Conservation (phyloP, 2,329 filamentous ascomycete species). For the Pyrenophora tritici-repentis region DNA sequence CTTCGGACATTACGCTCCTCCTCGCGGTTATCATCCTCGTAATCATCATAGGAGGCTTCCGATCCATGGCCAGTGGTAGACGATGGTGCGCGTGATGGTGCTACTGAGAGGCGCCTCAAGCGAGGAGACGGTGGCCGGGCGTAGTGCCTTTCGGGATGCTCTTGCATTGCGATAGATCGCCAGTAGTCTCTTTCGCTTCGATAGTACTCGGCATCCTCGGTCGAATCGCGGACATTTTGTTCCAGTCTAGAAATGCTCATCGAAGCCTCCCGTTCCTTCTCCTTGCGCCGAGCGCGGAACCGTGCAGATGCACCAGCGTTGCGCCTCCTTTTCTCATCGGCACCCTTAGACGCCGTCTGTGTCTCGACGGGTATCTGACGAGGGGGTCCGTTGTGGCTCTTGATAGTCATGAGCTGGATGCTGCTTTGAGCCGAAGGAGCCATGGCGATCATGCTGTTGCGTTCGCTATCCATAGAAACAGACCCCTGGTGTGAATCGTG, state of each 20-base stretch:
- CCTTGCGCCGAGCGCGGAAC: constrained; percentile 80
- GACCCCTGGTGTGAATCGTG: constrained; percentile 42
- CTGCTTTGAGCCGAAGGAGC: constrained; percentile 53
- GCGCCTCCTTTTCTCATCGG: constrained; percentile 82
- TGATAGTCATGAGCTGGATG: constrained; percentile 60
- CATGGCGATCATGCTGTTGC: constrained; percentile 51
- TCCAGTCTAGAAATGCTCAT: constrained; percentile 72
- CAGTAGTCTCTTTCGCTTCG: constrained; percentile 73
- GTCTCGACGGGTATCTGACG: constrained; percentile 74
- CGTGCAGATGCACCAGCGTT: constrained; percentile 86
- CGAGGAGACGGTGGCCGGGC: constrained; percentile 52
- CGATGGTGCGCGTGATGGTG: constrained; percentile 35
- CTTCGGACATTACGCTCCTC: constrained; percentile 45
- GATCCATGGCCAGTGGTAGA: constrained; percentile 38
- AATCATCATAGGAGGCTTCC: constrained; percentile 39
- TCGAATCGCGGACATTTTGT: constrained; percentile 68
- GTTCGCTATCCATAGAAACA: constrained; percentile 41
- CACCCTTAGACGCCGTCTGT: constrained; percentile 78
- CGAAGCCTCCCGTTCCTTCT: constrained; percentile 75
- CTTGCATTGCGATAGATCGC: constrained; percentile 59
- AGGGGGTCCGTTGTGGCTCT: constrained; percentile 55
- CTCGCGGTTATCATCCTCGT: constrained; percentile 38
- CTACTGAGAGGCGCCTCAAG: constrained; percentile 37
- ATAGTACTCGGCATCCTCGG: constrained; percentile 74
- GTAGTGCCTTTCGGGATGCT: constrained; percentile 56